phyloP scores from a whole-genome alignment of 139 green algal genomes.

The Chlorokybus atmophyticus region DNA sequence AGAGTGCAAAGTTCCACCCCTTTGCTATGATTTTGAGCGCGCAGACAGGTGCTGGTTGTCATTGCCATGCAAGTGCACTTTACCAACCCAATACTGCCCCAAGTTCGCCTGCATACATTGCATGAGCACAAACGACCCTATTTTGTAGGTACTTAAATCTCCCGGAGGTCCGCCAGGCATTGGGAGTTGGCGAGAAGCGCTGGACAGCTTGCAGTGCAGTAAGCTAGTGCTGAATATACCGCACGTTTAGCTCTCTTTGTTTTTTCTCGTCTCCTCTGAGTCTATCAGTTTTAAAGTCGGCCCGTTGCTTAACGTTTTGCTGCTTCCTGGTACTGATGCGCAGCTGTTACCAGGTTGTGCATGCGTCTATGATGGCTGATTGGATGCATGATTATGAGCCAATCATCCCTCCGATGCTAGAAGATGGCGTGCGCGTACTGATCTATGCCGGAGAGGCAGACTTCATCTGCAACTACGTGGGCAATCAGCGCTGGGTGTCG shows the following conservation, averaged over 20 bases:
- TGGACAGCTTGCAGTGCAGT: too few species aligned
- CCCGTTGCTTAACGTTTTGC: slow-evolving; percentile 1
- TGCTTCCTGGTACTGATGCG: too few species aligned
- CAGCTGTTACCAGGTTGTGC: too few species aligned
- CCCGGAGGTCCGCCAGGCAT: too few species aligned
- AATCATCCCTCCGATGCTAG: slow-evolving; percentile 30
- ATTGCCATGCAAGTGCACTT: too few species aligned
- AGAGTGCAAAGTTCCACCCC: slow-evolving; percentile 14
- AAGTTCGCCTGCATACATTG: too few species aligned
- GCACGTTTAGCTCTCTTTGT: not conserved
- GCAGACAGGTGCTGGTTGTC: too few species aligned
- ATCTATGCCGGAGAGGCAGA: slow-evolving; percentile 38
- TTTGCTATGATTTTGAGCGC: slow-evolving; percentile 45
- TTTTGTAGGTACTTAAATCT: too few species aligned
- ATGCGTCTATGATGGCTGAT: slow-evolving; percentile 27
- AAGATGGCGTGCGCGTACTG: slow-evolving; percentile 25
- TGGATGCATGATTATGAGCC: slow-evolving; percentile 34
- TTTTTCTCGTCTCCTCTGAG: slow-evolving; percentile 1
- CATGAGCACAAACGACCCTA: too few species aligned
- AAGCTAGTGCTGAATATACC: not conserved
- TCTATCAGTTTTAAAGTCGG: not conserved
- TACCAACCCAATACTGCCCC: too few species aligned
- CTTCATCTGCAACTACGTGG: slow-evolving; percentile 43
- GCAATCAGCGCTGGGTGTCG: slow-evolving; percentile 31
- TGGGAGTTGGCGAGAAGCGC: too few species aligned